Conservation (phyloP, 2,329 filamentous ascomycete species). For the Dactylellina haptotyla region DNA sequence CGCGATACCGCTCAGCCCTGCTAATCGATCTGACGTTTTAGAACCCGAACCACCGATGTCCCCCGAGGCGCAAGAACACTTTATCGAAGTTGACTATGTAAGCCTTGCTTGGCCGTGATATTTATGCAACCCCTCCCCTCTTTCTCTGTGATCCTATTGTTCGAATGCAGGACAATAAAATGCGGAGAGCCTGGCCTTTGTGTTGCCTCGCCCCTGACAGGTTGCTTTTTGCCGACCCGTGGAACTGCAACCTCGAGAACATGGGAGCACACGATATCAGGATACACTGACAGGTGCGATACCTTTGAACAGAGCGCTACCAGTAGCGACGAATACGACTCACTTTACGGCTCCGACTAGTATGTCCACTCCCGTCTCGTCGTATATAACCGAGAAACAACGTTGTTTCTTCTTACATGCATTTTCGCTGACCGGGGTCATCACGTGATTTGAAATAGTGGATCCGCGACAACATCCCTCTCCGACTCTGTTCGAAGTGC, state of each 20-base stretch:
- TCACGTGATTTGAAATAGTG: slow-evolving; percentile 34
- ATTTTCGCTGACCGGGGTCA: not conserved
- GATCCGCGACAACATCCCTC: slow-evolving; percentile 46
- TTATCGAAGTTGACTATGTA: slow-evolving; percentile 28
- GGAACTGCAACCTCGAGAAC: not conserved
- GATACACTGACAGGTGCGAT: too few relatives aligned
- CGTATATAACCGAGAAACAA: not conserved
- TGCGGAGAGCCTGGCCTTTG: slow-evolving; percentile 11
- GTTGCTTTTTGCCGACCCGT: slow-evolving; percentile 13
- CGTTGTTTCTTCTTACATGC: not conserved
- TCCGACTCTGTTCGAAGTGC: slow-evolving; percentile 49
- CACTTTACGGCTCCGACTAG: slow-evolving; percentile 49
- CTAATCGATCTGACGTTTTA: not conserved
- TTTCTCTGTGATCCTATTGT: not conserved
- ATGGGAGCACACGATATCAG: too few relatives aligned
- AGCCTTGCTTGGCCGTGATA: slow-evolving; percentile 13
- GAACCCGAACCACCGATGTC: not conserved
- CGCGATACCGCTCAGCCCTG: not conserved
- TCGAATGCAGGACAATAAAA: slow-evolving; percentile 24
- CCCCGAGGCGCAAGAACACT: not conserved
- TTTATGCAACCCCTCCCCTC: not conserved
- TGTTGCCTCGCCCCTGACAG: slow-evolving; percentile 28
- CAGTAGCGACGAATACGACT: slow-evolving; percentile 22
- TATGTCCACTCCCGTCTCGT: slow-evolving; percentile 15
- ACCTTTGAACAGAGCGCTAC: too few relatives aligned